These are phyloP conservation scores for Tympanopsis confertula DNA, from an alignment of 2,329 filamentous ascomycete genomes.

Conservation along the genomic window DNA sequence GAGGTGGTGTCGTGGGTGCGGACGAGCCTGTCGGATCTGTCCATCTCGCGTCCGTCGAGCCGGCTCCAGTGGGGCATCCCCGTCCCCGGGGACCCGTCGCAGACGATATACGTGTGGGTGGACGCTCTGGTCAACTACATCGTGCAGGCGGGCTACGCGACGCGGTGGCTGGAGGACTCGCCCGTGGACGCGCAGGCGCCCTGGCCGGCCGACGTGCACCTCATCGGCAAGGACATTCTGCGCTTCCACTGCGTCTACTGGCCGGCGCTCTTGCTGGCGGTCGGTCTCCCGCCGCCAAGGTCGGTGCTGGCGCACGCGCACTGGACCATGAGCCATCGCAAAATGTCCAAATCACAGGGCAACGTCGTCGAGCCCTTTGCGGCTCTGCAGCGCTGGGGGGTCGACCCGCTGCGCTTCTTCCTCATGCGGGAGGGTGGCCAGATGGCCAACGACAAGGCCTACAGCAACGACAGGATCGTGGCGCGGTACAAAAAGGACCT, in stretches of 20 bases:
- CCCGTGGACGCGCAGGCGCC: constrained; percentile 35
- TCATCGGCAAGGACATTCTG: constrained; percentile 93
- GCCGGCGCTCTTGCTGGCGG: constrained; percentile 87
- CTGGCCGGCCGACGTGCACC: constrained; percentile 86
- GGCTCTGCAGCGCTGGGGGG: constrained; percentile 76
- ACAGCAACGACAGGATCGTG: constrained; percentile 68
- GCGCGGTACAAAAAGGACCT: constrained; percentile 70
- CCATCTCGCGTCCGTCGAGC: constrained; percentile 69
- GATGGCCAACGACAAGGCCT: constrained; percentile 67
- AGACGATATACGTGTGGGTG: constrained; percentile 97
- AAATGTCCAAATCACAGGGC: constrained; percentile 93
- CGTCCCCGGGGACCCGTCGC: constrained; percentile 70
- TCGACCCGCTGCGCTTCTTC: constrained; percentile 83
- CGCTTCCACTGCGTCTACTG: constrained; percentile 97
- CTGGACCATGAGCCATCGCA: constrained; percentile 82
- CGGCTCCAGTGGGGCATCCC: constrained; percentile 78
- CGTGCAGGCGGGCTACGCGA: constrained; percentile 74
- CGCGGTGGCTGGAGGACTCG: constrained; percentile 55
- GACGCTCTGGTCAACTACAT: constrained; percentile 92
- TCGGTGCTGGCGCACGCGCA: constrained; percentile 81
- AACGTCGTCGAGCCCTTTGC: constrained; percentile 93
- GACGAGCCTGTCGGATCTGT: constrained; percentile 73
- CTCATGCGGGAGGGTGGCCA: constrained; percentile 65
- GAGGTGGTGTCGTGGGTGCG: constrained; percentile 69
- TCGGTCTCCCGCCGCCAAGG: constrained; percentile 67